Base-by-base conservation (phyloP, 192 early-diverging fungal genomes). In the Coemansia sp. region DNA sequence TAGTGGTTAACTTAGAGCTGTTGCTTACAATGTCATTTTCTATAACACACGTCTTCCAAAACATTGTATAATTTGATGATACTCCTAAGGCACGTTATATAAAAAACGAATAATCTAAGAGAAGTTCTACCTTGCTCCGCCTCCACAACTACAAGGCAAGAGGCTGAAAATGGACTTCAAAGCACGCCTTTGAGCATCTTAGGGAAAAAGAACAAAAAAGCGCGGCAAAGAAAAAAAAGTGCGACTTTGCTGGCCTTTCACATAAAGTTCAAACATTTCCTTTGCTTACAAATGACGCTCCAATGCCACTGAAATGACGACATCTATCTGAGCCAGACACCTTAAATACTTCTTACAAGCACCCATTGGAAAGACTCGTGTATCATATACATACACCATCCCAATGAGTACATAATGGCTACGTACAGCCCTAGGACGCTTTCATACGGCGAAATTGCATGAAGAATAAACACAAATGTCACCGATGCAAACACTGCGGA, bases 321-420 rank as follows among this genome's bases (percentile, higher is more conserved):
- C 43, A 17, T 4, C 1, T 44, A 16, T 43, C 11, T 16, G 0
- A 43, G 16, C 16, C 16, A 11, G 11, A 43, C 5, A 4, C 4
- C 3, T 53, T 5, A 55, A 19, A 55, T 14, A 11, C 30, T 6
- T 1, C 23, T 55, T 16, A 55, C 52, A 30, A 55, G 52, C 30
- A 55, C 52, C 52, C 26, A 55, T 14, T 30, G 9, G 14, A 55
- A 55, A 11, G 52, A 55, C 52, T 55, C 52, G 52, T 55, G 23
- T 30, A 55, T 30, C 52, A 55, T 55, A 30, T 55, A 55, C 11
- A 55, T 4, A 19, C 52, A 55, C 52, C 52, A 55, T 3, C 26
- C 52, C 28, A 55, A 16, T 26, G 52, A 55, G 28, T 55, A 55
- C 13, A 55, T 32, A 5, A 32, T 30, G 13, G 52, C 26, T 3